Evolutionary conservation across 345 rosid genomes (phyloP), one percentile per base, ranked within the genome.

Genomic region (Alliaria petiolata): DNA sequence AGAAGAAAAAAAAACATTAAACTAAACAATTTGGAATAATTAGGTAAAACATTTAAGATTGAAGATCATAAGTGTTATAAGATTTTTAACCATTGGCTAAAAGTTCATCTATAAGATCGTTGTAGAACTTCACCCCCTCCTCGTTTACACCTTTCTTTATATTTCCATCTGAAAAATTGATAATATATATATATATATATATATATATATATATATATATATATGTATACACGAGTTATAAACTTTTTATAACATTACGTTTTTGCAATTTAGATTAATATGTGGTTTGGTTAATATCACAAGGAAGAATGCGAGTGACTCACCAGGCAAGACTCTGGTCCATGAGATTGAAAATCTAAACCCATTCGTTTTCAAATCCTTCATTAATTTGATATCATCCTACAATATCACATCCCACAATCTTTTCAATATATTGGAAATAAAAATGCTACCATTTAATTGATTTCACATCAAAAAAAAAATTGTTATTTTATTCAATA

Each of bases 101-200:
- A 38, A 83, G 85, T 64, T 69, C 77, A 40, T 83, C 8, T n/a
- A 81, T 83, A 42, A 74, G 79, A 51, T 77, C 75, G 26, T 71
- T 72, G 79, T 83, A 83, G 71, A 79, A 81, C 40, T 74, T 19
- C 53, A 81, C 62, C 2, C 87, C 85, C 1, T 16, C 22, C 19
- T 43, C 39, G 69, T 81, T 83, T 31, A 81, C 57, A 16, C 86
- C 84, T 12, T 43, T 42, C 7, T 75, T 17, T 28, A 50, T 8
- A 28, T 26, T 76, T 25, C 85, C 87, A 59, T 67, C 85, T 78
- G 76, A 44, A 57, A n/a, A 58, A 4, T 26, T 46, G 6, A 30
- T 30, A 22, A 22, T n/a, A 22, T 22, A 22, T 22, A 14, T 26
- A 17, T 14, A 43, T 3, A 38, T 3, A 14, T 14, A 22, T 22